phyloP scores from a whole-genome alignment of 176 grass and related monocot species.

The Dendrocalamus sinicus region DNA sequence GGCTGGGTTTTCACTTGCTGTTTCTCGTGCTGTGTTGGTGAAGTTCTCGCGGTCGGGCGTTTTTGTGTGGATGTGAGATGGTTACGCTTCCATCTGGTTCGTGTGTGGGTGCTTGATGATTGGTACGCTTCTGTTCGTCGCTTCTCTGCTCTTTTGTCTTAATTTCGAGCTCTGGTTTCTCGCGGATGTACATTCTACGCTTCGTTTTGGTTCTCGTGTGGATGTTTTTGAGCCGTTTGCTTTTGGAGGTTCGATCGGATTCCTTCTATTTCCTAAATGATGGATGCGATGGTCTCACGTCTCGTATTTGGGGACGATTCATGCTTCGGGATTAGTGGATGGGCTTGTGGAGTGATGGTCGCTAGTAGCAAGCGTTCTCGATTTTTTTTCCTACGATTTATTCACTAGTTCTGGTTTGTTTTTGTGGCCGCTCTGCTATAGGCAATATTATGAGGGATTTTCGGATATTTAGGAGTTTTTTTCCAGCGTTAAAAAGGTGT shows the following conservation, averaged over 20 bases:
- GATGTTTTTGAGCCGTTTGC: neutral
- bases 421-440: neutral
- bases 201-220: neutral
- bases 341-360: neutral
- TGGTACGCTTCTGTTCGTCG: neutral
- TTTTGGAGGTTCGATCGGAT: neutral
- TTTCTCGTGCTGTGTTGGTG: neutral
- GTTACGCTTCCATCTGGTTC: neutral
- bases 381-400: neutral
- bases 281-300: neutral
- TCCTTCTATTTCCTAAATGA: neutral
- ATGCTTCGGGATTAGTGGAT: neutral
- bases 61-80: neutral
- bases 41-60: neutral
- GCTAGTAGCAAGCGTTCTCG: neutral
- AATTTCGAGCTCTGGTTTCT: neutral
- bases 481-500: neutral
- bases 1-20: neutral
- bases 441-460: neutral
- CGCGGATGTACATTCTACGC: neutral
- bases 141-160: neutral
- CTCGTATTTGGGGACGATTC: neutral
- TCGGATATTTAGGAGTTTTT: neutral
- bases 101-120: neutral
- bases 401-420: neutral